Evolutionary conservation across 768 basidiomycete genomes (phyloP).

Genomic region (Tulasnella sp.): DNA sequence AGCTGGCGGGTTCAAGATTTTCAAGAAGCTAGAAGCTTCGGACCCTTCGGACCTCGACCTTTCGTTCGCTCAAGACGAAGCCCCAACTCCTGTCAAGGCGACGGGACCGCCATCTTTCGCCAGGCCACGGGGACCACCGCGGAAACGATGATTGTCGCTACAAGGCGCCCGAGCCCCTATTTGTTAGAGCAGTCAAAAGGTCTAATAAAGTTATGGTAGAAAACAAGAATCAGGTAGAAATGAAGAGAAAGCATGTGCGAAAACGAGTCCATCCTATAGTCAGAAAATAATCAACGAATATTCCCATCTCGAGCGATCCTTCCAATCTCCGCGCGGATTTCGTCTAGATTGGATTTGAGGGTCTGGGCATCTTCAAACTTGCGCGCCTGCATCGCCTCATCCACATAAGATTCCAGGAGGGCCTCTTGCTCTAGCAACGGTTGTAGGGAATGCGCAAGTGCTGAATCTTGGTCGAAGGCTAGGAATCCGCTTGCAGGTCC

Average conservation of each 20-base stretch:
- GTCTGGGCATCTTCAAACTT: slow-evolving; percentile 97
- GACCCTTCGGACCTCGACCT: slow-evolving; percentile 19
- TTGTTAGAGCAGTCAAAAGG: slow-evolving; percentile 2
- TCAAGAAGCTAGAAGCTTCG: slow-evolving; percentile 46
- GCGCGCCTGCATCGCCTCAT: slow-evolving; percentile 84
- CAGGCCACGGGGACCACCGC: slow-evolving; percentile 26
- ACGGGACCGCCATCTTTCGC: slow-evolving; percentile 32
- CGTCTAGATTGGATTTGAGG: slow-evolving; percentile 73
- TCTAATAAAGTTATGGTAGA: background rate
- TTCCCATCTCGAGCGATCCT: slow-evolving; percentile 49
- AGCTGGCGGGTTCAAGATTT: slow-evolving; percentile 50
- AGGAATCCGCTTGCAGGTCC: slow-evolving; percentile 20
- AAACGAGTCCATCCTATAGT: background rate
- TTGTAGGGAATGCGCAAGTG: slow-evolving; percentile 73
- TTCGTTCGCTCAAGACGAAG: background rate
- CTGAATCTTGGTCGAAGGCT: slow-evolving; percentile 61
- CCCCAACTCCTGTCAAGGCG: background rate
- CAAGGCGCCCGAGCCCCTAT: background rate
- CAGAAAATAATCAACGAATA: slow-evolving; percentile 21
- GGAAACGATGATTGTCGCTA: slow-evolving; percentile 23
- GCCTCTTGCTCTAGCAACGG: slow-evolving; percentile 94
- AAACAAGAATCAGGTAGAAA: background rate
- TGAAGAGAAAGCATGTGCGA: background rate
- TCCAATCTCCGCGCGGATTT: slow-evolving; percentile 84
- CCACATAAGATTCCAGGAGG: slow-evolving; percentile 84